Base-by-base conservation (phyloP, 1,139 yeast species). In the Candida neerlandica region DNA sequence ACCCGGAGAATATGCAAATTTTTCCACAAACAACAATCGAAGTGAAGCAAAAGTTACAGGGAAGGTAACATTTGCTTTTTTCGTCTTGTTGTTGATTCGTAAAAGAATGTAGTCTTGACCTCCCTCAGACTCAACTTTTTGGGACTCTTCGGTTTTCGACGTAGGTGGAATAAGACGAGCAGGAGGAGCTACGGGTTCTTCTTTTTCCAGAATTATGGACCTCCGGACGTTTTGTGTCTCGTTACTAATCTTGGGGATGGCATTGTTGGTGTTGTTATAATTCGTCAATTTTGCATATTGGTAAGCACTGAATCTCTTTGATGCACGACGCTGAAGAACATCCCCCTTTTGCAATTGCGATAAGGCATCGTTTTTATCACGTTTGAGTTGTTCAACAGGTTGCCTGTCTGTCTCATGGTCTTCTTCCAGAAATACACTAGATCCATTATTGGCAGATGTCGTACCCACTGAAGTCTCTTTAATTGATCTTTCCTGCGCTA, bases 301-400 rank as follows among this genome's bases (percentile, higher is more conserved):
- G 56, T 91, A 94, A 0, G 97, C 97, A 23, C 97, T 89, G 62
- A 87, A 94, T 52, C 99, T 73, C 57, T 90, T 82, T 0, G 97
- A 91, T 0, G 99, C 99, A 53, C 97, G 80, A 56, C 99, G 78
- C 68, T 88, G 96, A 42, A 94, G 70, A 1, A 88, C 86, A 51
- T 87, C 89, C 1, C 92, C 89, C 44, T 85, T 83, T 59, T 91
- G 96, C 18, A 92, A 73, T 56, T 89, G 90, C 0, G 84, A 76
- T 26, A 91, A 71, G 0, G 96, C 91, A 56, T 84, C 86, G 40
- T 58, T 63, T 29, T 45, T 40, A 11, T 42, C 40, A 33, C 10
- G 38, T 10, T 23, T 33, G 14, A 40, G 14, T 14, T 32, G 14
- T 14, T 32, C 45, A 21, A 15, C 10, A 14, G 41, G n/a, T 37